phyloP scores from a whole-genome alignment of 768 basidiomycete species.

The Terana coerulea region DNA sequence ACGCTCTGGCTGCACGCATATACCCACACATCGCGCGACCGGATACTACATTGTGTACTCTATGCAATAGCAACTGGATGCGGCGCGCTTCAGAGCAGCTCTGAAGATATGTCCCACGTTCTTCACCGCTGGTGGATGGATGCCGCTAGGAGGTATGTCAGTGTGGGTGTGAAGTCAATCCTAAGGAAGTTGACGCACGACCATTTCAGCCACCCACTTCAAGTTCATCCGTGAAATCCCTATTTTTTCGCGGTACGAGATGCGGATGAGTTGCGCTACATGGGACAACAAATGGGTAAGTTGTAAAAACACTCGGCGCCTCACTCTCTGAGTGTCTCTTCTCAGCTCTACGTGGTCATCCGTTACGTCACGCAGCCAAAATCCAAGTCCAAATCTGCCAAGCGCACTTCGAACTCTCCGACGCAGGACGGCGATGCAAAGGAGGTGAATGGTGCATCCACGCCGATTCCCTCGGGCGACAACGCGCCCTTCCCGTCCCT shows the following conservation, averaged over 20 bases:
- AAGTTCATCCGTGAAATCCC: conserved; percentile 70
- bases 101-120: conserved; percentile 53
- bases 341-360: conserved; percentile 57
- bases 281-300: conserved; percentile 82
- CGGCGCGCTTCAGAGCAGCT: conserved; percentile 40
- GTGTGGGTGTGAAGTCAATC: neutral
- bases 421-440: neutral
- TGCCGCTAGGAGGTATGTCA: conserved; percentile 46
- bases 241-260: conserved; percentile 56
- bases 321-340: neutral
- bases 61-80: conserved; percentile 27
- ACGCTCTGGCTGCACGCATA: neutral
- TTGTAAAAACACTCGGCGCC: neutral
- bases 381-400: conserved; percentile 12
- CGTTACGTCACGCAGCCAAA: conserved; percentile 58
- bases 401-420: too few species aligned
- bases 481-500: conserved; percentile 23
- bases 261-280: conserved; percentile 48
- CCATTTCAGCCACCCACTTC: conserved; percentile 57
- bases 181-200: neutral
- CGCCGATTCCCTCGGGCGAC: conserved; percentile 14
- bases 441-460: neutral
- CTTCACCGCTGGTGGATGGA: conserved; percentile 56
- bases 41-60: too few species aligned
- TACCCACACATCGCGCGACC: neutral